phyloP scores from a whole-genome alignment of 805 yeast genomes.

The Sugiyamaella americana region DNA sequence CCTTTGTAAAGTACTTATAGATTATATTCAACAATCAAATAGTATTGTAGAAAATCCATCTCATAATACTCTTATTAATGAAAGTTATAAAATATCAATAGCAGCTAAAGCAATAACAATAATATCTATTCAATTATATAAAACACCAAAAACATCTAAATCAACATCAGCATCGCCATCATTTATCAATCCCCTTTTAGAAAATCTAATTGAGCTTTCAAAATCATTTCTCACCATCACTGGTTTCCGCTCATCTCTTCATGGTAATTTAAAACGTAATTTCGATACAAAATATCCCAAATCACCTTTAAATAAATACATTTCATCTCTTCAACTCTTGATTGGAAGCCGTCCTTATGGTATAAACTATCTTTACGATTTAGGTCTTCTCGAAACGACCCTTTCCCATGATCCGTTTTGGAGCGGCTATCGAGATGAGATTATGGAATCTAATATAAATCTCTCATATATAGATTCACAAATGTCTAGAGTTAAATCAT shows the following conservation, averaged over 20 bases:
- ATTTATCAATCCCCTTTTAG: conserved; percentile 21
- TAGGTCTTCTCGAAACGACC: conserved; percentile 55
- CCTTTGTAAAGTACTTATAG: conserved; percentile 9
- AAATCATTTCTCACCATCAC: conserved; percentile 38
- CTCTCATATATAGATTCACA: conserved; percentile 62
- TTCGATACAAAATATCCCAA: conserved; percentile 47
- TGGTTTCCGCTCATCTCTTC: conserved; percentile 44
- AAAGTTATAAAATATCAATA: conserved; percentile 24
- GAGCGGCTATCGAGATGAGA: conserved; percentile 44
- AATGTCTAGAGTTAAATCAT: conserved; percentile 60
- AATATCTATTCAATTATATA: conserved; percentile 63
- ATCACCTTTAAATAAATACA: conserved; percentile 42
- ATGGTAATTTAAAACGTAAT: conserved; percentile 38
- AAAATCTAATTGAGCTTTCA: conserved; percentile 20
- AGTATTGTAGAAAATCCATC: background rate
- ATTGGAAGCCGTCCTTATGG: conserved; percentile 35
- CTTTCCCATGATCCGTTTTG: conserved; percentile 43
- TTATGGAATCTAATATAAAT: conserved; percentile 55
- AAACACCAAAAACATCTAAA: conserved; percentile 38
- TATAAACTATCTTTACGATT: conserved; percentile 48
- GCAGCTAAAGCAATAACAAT: conserved; percentile 69
- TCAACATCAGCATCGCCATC: conserved; percentile 12
- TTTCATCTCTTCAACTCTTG: conserved; percentile 30
- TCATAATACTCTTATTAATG: background rate
- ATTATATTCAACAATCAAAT: conserved; percentile 8